Evolutionary conservation across 2,329 filamentous ascomycete species (phyloP), one percentile per base, ranked within the genome.

Genomic region (Elsinoe fawcettii): DNA sequence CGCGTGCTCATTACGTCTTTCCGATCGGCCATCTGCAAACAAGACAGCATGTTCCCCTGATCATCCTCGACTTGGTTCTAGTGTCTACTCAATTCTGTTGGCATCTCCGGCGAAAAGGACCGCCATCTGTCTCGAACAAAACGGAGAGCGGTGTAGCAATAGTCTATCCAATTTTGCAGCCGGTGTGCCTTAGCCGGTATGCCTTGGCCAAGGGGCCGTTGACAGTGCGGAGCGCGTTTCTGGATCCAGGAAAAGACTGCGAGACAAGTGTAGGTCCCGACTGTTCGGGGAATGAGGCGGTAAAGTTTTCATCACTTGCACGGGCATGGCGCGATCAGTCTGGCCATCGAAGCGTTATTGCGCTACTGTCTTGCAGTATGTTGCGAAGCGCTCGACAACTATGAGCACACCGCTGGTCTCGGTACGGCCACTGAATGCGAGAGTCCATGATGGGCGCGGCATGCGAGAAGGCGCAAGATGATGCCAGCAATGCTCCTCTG

Each of bases 111-210:
- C 22, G 41, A 20, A 46, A 18, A 12, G 25, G 41, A 46, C 41
- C 12, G n/a, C n/a, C 20, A 12, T 46, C 41, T 25, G 2, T 51
- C 23, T 32, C 46, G 14, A 18, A 32, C 22, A 18, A 30, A 12
- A 18, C 12, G 14, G 27, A 32, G 46, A 34, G 46, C 46, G 27
- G 46, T 51, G 25, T 34, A 51, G 27, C 30, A 34, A 51, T 51
- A 34, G 46, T 34, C 46, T n/a, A 34, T 32, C 16, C 46, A 51
- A 51, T 51, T 51, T 51, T 51, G 46, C 46, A 51, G 46, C 46
- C 46, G 46, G 27, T 51, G 46, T 18, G 27, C 30, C 27, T 34
- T 8, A 25, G 16, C 22, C 39, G 8, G 27, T 30, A 30, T 30
- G 27, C 9, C 9, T 30, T 30, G 27, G 7, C 3, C 18, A 32